Evolutionary conservation across 768 basidiomycete species (phyloP).

Genomic region (Pholiota molesta): DNA sequence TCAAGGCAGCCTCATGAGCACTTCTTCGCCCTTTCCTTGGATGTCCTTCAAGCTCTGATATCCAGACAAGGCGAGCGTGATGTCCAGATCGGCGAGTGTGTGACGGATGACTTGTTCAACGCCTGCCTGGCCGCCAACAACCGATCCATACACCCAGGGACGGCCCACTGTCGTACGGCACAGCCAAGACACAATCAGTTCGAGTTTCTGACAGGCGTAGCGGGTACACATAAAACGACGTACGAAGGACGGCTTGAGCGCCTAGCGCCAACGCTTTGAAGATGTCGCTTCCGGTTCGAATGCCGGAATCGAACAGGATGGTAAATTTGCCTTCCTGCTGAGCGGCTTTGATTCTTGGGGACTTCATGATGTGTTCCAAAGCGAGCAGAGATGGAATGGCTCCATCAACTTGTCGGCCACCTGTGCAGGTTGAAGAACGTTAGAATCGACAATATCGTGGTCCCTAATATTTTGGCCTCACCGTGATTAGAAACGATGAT

Average conservation of each 20-base stretch:
- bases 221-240: slow-evolving; percentile 29
- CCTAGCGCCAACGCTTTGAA: slow-evolving; percentile 86
- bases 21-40: slow-evolving; percentile 56
- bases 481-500: slow-evolving; percentile 85
- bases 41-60: slow-evolving; percentile 62
- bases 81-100: slow-evolving; percentile 70
- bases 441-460: neutral
- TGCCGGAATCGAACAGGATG: slow-evolving; percentile 79
- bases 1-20: slow-evolving; percentile 35
- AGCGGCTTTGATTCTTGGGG: slow-evolving; percentile 56
- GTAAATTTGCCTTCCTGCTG: slow-evolving; percentile 65
- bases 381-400: slow-evolving; percentile 75
- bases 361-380: slow-evolving; percentile 68
- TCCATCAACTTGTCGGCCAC: slow-evolving; percentile 79
- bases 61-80: slow-evolving; percentile 65
- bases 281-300: slow-evolving; percentile 82
- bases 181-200: neutral
- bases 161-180: slow-evolving; percentile 56
- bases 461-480: slow-evolving; percentile 26
- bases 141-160: slow-evolving; percentile 75
- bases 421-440: slow-evolving; percentile 31
- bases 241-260: slow-evolving; percentile 78
- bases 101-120: slow-evolving; percentile 74
- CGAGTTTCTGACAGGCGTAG: neutral
- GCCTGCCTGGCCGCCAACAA: slow-evolving; percentile 71